Evolutionary conservation across 202 grass and related monocot genomes (phyloP), one percentile per base, ranked within the genome.

Genomic region (Musa balbisiana): DNA sequence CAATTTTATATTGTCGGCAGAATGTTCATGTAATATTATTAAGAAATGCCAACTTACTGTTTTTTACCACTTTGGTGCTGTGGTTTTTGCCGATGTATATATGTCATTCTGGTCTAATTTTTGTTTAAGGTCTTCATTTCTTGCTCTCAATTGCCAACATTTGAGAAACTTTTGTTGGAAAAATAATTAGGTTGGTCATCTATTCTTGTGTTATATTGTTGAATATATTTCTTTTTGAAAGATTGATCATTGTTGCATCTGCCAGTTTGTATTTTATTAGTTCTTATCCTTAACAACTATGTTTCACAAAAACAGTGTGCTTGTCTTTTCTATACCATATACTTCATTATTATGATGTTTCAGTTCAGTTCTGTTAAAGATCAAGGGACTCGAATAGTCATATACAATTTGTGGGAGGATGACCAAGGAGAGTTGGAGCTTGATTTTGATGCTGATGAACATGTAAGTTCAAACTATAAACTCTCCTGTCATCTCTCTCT

Each of bases 351-450:
- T 60, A 16, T 60, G 62, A 63, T 76, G 2, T 78, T 94, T 79
- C 89, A 99, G 95, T 99, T 94, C 86, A 87, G 75, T 73, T 88
- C 53, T 63, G 86, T 92, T 73, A 89, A 99, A 65, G 89, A 94
- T 19, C 89, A 92, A 49, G 95, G 95, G 62, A 94, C 91, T 74
- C 91, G 85, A 76, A 86, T 99, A 82, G 52, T 99, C 72, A 99
- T 99, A 85, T 99, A 92, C 75, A 99, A 99, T 90, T 85, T 99
- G 60, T 99, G 95, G 95, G 91, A 94, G 84, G 91, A 99, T 76
- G 95, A 99, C 62, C 83, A 94, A 83, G 95, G 91, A 56, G 56
- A 91, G 62, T 77, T 94, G 59, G 95, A 99, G 73, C 89, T 99
- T 79, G 95, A 99, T 84, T 99, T 99, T 85, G 91, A 99, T 76